These are phyloP conservation scores for Trametes maxima DNA, from an alignment of 768 basidiomycete species.

Conservation along the genomic window DNA sequence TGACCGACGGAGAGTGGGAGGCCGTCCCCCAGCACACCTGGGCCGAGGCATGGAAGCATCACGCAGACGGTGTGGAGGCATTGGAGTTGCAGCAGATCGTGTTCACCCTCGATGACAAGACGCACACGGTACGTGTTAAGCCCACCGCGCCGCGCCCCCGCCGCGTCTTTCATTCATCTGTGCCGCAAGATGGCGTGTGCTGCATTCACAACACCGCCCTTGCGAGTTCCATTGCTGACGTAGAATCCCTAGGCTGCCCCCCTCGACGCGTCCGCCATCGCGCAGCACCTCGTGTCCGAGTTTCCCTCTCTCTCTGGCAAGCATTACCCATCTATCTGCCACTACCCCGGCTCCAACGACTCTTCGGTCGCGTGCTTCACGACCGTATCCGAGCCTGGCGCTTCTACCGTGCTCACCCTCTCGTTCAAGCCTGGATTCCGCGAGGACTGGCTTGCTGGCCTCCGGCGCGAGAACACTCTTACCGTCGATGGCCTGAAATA, in stretches of 20 bases:
- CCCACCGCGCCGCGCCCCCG: background rate
- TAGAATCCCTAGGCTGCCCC: constrained; percentile 23
- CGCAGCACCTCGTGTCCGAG: constrained; percentile 47
- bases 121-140: constrained; percentile 38
- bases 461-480: constrained; percentile 35
- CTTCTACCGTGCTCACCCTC: constrained; percentile 48
- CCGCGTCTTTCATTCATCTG: background rate
- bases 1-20: constrained; percentile 62
- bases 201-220: background rate
- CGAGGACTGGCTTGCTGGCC: constrained; percentile 51
- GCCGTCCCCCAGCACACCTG: constrained; percentile 58
- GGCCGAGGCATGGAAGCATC: constrained; percentile 38
- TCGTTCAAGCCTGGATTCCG: constrained; percentile 52
- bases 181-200: background rate
- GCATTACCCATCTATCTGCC: constrained; percentile 56
- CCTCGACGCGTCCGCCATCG: constrained; percentile 48
- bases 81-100: constrained; percentile 79
- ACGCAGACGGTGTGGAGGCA: constrained; percentile 35
- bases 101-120: constrained; percentile 51
- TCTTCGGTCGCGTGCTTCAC: constrained; percentile 44
- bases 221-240: constrained; percentile 1
- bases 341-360: constrained; percentile 36
- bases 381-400: constrained; percentile 33
- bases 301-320: constrained; percentile 46
- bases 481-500: constrained; percentile 46